Conservation (phyloP, 371 early-diverging fungal species). For the Mortierella sp. region DNA sequence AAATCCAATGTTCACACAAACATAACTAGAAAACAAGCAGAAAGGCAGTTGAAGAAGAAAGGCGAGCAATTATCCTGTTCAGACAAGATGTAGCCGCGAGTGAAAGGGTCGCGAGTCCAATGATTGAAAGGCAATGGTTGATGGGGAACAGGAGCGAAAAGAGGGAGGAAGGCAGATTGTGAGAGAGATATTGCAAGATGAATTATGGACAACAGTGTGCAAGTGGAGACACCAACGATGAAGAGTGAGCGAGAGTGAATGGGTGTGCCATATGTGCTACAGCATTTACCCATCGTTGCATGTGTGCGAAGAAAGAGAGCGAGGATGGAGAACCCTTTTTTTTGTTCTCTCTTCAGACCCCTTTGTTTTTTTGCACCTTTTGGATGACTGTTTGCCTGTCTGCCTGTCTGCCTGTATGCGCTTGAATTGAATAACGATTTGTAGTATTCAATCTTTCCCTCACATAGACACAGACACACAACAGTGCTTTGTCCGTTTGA, state of each 20-base stretch:
- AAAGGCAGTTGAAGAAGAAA: not conserved
- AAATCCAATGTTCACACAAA: not conserved
- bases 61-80: not conserved
- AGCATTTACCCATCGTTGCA: not conserved
- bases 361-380: not conserved
- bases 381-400: not conserved
- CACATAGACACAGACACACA: not conserved
- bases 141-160: not conserved
- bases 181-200: not conserved
- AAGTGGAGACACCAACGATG: not conserved
- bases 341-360: too few species aligned
- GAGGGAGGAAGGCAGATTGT: not conserved
- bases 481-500: not conserved
- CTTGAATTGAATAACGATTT: not conserved
- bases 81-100: not conserved
- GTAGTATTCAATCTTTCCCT: not conserved
- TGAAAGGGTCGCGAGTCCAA: not conserved
- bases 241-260: not conserved
- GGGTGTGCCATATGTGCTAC: constrained; percentile 2
- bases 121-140: too few species aligned
- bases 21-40: not conserved
- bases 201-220: not conserved
- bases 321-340: not conserved
- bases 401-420: not conserved
- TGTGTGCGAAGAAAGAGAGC: not conserved